phyloP scores from a whole-genome alignment of 108 stramenopile species.

The Bacterosira constricta region DNA sequence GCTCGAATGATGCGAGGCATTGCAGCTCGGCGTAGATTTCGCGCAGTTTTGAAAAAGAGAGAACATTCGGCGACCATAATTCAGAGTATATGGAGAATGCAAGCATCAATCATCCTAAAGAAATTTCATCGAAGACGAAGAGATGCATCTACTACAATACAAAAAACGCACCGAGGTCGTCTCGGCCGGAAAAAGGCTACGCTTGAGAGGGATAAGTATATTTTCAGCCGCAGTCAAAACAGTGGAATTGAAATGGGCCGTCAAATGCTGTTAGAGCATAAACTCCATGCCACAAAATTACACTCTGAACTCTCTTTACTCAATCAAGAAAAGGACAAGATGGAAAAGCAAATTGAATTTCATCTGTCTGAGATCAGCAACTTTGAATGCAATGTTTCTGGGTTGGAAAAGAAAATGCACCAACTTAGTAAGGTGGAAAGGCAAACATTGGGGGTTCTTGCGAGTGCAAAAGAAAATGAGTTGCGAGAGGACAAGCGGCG shows the following conservation, averaged over 20 bases:
- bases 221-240: slow-evolving; percentile 81
- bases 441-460: slow-evolving; percentile 58
- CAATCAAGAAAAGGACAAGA: slow-evolving; percentile 78
- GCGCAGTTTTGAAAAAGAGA: slow-evolving; percentile 38
- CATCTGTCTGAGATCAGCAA: slow-evolving; percentile 70
- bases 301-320: slow-evolving; percentile 83
- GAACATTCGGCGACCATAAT: slow-evolving; percentile 54
- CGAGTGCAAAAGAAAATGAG: slow-evolving; percentile 59
- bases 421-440: slow-evolving; percentile 73
- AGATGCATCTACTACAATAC: slow-evolving; percentile 57
- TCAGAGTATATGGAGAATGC: slow-evolving; percentile 63
- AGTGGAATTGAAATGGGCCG: slow-evolving; percentile 89
- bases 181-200: slow-evolving; percentile 67
- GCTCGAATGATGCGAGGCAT: slow-evolving; percentile 65
- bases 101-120: slow-evolving; percentile 43
- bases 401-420: slow-evolving; percentile 86
- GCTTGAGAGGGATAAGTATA: slow-evolving; percentile 82
- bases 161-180: slow-evolving; percentile 73
- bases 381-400: slow-evolving; percentile 77
- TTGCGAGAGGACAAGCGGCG: slow-evolving; percentile 83
- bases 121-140: slow-evolving; percentile 42
- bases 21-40: slow-evolving; percentile 49
- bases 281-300: slow-evolving; percentile 87
- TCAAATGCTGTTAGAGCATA: slow-evolving; percentile 91
- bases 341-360: slow-evolving; percentile 81